Conservation (phyloP, 2,329 filamentous ascomycete genomes). For the Didymella exigua region DNA sequence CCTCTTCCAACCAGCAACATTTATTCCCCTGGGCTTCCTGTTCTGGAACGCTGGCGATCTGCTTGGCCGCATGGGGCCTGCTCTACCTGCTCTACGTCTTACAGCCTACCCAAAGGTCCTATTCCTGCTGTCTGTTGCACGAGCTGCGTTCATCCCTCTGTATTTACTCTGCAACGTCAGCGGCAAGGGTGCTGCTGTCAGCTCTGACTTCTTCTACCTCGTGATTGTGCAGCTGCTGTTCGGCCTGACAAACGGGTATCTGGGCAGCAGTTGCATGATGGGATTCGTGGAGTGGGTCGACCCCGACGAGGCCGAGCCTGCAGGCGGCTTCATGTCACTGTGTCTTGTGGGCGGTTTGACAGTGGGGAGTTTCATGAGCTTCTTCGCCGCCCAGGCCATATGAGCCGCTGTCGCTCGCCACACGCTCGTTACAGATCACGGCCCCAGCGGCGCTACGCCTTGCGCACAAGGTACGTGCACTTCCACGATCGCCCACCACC, state of each 20-base stretch:
- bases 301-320: constrained; percentile 81
- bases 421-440: too few species aligned
- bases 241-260: constrained; percentile 83
- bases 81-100: constrained; percentile 61
- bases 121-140: constrained; percentile 69
- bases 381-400: constrained; percentile 47
- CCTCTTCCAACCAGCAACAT: constrained; percentile 74
- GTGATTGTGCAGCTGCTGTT: constrained; percentile 82
- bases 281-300: constrained; percentile 81
- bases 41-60: constrained; percentile 84
- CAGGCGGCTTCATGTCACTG: constrained; percentile 92
- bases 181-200: constrained; percentile 69
- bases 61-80: constrained; percentile 57
- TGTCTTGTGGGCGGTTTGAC: constrained; percentile 85
- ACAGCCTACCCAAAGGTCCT: constrained; percentile 68
- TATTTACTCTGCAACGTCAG: constrained; percentile 90
- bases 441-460: too few species aligned
- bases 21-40: constrained; percentile 88
- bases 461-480: background rate
- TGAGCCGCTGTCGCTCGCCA: background rate
- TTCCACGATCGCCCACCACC: background rate
- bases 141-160: constrained; percentile 76
- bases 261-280: constrained; percentile 92
- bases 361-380: constrained; percentile 87
- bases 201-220: constrained; percentile 88